Conservation (phyloP, 1,284 basidiomycete genomes). For the Volvariella volvacea region DNA sequence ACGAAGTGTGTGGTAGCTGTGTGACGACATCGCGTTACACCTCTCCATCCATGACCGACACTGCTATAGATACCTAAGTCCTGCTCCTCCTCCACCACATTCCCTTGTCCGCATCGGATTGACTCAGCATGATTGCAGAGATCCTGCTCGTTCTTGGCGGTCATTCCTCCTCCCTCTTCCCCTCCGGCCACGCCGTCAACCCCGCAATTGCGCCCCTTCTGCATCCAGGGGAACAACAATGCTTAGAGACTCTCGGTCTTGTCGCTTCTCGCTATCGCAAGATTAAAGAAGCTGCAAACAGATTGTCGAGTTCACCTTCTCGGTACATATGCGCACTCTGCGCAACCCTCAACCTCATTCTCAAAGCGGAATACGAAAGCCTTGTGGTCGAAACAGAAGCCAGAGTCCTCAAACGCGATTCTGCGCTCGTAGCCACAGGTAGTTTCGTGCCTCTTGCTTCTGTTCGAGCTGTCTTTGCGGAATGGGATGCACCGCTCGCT, state of each 20-base stretch:
- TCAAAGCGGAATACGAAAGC: conserved; percentile 75
- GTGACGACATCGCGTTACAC: not conserved
- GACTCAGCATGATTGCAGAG: conserved; percentile 66
- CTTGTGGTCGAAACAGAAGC: conserved; percentile 76
- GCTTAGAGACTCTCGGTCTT: conserved; percentile 64
- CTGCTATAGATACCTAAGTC: no score
- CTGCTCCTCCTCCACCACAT: no score
- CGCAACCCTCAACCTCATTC: conserved; percentile 62
- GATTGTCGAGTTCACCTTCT: conserved; percentile 53
- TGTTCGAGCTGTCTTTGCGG: conserved; percentile 72
- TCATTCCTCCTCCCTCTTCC: conserved; percentile 77
- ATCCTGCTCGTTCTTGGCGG: conserved; percentile 78
- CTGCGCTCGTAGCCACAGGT: conserved; percentile 62
- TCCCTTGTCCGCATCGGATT: no score
- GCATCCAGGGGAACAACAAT: conserved; percentile 82
- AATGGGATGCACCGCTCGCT: conserved; percentile 78
- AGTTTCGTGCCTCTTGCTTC: conserved; percentile 81
- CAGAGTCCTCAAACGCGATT: conserved; percentile 67
- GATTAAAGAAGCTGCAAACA: conserved; percentile 50
- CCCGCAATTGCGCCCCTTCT: conserved; percentile 65
- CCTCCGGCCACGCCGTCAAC: conserved; percentile 48
- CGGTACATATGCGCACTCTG: conserved; percentile 75
- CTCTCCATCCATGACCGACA: no score
- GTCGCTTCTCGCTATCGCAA: conserved; percentile 69
- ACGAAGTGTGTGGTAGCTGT: not conserved